phyloP scores from a whole-genome alignment of 2,329 filamentous ascomycete genomes.

The Diaporthe eres region DNA sequence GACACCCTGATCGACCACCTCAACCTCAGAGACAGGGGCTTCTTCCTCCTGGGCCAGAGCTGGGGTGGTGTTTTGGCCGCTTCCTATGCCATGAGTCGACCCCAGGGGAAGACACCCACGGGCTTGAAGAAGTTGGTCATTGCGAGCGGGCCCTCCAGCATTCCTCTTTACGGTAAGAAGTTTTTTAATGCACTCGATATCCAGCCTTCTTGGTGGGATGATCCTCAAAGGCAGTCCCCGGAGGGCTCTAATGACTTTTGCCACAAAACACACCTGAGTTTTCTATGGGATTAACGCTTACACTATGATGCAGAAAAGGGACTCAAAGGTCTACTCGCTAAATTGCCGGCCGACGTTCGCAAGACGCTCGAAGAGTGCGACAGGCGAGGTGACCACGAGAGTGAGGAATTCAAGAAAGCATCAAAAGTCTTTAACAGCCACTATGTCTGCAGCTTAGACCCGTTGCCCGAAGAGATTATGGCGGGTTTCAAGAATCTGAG shows the following conservation, averaged over 20 bases:
- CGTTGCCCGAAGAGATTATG: constrained; percentile 43
- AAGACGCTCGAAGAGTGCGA: constrained; percentile 44
- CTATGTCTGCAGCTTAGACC: constrained; percentile 45
- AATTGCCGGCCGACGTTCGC: constrained; percentile 44
- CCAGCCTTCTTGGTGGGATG: background rate
- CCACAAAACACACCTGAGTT: background rate
- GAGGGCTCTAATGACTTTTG: background rate
- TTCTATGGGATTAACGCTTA: background rate
- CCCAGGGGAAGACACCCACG: constrained; percentile 35
- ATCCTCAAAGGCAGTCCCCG: background rate
- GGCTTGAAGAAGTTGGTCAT: constrained; percentile 46
- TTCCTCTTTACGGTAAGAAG: constrained; percentile 42
- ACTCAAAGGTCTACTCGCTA: constrained; percentile 40
- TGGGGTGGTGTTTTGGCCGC: constrained; percentile 37
- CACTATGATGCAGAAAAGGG: constrained; percentile 37
- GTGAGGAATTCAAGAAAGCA: constrained; percentile 43
- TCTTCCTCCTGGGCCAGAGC: constrained; percentile 40
- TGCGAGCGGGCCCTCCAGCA: constrained; percentile 45
- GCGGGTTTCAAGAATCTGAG: constrained; percentile 43
- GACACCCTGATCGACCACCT: constrained; percentile 46
- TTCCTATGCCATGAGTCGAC: constrained; percentile 40
- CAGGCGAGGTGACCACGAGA: constrained; percentile 43
- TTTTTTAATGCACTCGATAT: no score
- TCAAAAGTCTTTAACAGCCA: constrained; percentile 40
- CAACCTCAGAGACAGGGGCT: constrained; percentile 39